Evolutionary conservation across 129 eudicot species (phyloP).

Genomic region (Dittrichia graveolens): DNA sequence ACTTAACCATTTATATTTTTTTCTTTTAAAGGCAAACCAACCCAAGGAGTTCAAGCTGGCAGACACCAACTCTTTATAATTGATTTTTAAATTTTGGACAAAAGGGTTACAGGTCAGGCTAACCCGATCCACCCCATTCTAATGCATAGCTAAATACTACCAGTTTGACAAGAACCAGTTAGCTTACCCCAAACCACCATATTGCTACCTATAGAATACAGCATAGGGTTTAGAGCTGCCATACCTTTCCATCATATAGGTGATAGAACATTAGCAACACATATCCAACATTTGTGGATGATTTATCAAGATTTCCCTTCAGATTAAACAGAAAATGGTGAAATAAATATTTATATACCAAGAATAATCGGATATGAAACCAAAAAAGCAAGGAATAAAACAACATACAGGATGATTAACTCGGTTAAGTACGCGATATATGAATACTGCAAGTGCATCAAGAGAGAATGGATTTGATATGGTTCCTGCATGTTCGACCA

Average conservation of each 20-base stretch:
- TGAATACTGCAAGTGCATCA: slow-evolving; percentile 88
- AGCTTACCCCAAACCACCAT: too few relatives aligned
- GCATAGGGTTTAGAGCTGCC: not conserved
- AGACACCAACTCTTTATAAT: too few relatives aligned
- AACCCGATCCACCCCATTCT: too few relatives aligned
- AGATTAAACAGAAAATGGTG: slow-evolving; percentile 24
- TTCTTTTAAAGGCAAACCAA: too few relatives aligned
- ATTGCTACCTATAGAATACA: not conserved
- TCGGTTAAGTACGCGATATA: slow-evolving; percentile 81
- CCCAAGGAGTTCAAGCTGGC: too few relatives aligned
- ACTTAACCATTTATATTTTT: too few relatives aligned
- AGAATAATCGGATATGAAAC: slow-evolving; percentile 15
- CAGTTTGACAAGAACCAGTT: too few relatives aligned
- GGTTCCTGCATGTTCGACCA: slow-evolving; percentile 61
- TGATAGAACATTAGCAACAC: slow-evolving; percentile 94
- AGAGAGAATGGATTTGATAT: slow-evolving; percentile 91
- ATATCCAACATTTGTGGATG: slow-evolving; percentile 83
- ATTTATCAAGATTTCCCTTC: slow-evolving; percentile 93
- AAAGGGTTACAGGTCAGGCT: too few relatives aligned
- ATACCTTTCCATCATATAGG: slow-evolving; percentile 95
- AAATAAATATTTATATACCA: slow-evolving; percentile 16
- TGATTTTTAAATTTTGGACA: too few relatives aligned
- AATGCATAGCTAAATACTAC: too few relatives aligned
- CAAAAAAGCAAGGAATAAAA: not conserved
- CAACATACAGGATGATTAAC: slow-evolving; percentile 85